Conservation (phyloP, 495 filamentous ascomycete species). For the Podospora tetraspora region DNA sequence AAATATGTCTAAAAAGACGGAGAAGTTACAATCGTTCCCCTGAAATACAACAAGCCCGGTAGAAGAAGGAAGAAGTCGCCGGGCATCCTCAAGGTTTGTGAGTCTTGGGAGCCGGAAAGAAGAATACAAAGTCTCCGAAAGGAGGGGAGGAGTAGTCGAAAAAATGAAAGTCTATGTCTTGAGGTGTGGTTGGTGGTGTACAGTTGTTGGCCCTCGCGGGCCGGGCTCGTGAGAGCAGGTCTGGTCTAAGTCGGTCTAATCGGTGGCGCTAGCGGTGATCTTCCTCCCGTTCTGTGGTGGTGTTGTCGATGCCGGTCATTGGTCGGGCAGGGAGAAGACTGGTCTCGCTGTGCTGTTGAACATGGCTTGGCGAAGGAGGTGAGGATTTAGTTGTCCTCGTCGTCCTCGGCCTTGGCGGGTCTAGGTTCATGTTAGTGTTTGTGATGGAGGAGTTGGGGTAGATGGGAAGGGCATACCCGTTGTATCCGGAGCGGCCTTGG, state of each 20-base stretch:
- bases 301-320: neutral
- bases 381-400: slow-evolving; percentile 26
- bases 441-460: neutral
- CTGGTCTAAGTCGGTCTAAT: neutral
- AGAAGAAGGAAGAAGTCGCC: neutral
- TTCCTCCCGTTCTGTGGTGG: neutral
- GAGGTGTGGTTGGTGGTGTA: neutral
- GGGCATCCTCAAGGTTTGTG: neutral
- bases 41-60: neutral
- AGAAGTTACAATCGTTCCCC: neutral
- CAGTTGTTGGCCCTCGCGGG: neutral
- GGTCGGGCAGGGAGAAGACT: slow-evolving; percentile 27
- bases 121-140: neutral
- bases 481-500: slow-evolving; percentile 45
- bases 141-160: neutral
- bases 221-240: neutral
- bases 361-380: neutral
- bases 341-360: neutral
- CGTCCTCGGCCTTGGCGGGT: slow-evolving; percentile 27
- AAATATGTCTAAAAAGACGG: neutral
- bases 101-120: neutral
- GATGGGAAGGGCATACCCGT: slow-evolving; percentile 29
- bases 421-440: slow-evolving; percentile 22
- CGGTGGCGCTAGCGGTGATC: neutral
- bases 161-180: neutral